Evolutionary conservation across 1,139 yeast genomes (phyloP).

Genomic region (Yamadazyma dendronema): DNA sequence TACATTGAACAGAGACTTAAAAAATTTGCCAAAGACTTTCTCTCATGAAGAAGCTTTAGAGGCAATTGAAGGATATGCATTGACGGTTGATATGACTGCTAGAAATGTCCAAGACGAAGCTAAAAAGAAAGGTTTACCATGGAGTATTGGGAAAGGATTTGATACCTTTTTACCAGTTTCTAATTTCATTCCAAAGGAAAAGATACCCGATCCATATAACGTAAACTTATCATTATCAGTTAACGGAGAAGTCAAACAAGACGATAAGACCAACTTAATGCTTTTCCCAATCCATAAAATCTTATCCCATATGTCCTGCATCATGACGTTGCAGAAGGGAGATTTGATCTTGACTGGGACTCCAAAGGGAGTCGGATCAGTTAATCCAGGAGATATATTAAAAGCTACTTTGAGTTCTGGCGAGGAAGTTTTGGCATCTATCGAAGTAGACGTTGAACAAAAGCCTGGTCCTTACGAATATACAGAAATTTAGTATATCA

Average conservation of each 20-base stretch:
- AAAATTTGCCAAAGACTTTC: constrained; percentile 60
- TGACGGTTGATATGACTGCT: constrained; percentile 92
- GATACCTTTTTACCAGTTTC: constrained; percentile 92
- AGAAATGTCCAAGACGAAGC: constrained; percentile 95
- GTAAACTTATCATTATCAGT: constrained; percentile 65
- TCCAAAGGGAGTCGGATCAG: constrained; percentile 94
- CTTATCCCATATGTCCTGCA: constrained; percentile 74
- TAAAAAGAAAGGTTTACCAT: constrained; percentile 89
- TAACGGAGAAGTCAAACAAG: constrained; percentile 70
- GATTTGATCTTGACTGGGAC: constrained; percentile 94
- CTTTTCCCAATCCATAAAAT: constrained; percentile 82
- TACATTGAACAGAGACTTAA: constrained; percentile 61
- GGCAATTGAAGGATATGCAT: constrained; percentile 78
- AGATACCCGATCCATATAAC: constrained; percentile 72
- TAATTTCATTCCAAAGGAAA: constrained; percentile 59
- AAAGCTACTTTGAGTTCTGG: constrained; percentile 59
- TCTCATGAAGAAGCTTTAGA: constrained; percentile 69
- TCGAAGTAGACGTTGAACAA: constrained; percentile 55
- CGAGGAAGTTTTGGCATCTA: constrained; percentile 51
- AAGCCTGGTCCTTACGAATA: constrained; percentile 82
- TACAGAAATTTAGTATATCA: constrained; percentile 48
- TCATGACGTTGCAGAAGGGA: constrained; percentile 89
- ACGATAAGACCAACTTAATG: constrained; percentile 83
- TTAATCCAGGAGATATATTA: constrained; percentile 74
- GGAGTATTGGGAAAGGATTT: constrained; percentile 96